Conservation (phyloP, 768 basidiomycete species). For the Pleurotus salmoneostramineus region DNA sequence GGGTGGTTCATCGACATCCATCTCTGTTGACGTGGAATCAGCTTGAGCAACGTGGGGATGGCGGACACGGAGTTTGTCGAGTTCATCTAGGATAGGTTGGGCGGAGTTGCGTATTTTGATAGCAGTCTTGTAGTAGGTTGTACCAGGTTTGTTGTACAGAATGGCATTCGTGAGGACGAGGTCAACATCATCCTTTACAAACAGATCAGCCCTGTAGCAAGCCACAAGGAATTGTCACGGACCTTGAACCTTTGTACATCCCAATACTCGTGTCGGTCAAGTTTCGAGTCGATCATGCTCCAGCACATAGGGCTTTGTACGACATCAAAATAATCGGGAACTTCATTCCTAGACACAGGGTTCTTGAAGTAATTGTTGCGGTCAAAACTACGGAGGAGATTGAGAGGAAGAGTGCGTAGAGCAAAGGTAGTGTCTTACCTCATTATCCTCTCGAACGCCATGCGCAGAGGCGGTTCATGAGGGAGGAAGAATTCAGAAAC, state of each 20-base stretch:
- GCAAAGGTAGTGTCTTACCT: constrained; percentile 39
- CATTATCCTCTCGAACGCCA: constrained; percentile 67
- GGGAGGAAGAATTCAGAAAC: constrained; percentile 64
- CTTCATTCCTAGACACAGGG: constrained; percentile 74
- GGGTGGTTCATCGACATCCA: background rate
- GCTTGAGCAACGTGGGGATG: background rate
- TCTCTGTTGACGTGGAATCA: background rate
- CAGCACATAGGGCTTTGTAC: constrained; percentile 89
- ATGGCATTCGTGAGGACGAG: constrained; percentile 86
- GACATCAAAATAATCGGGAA: constrained; percentile 90
- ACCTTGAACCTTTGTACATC: constrained; percentile 71
- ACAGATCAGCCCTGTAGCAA: background rate
- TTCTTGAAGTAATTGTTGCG: constrained; percentile 72
- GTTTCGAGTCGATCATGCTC: constrained; percentile 72
- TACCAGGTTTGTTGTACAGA: constrained; percentile 78
- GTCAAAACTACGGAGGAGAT: constrained; percentile 52
- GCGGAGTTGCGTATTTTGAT: constrained; percentile 46
- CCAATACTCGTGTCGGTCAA: constrained; percentile 83
- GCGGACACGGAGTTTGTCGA: constrained; percentile 25
- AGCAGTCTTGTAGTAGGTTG: constrained; percentile 67
- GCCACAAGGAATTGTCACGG: background rate
- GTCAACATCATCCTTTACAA: constrained; percentile 65
- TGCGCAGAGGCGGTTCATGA: constrained; percentile 54
- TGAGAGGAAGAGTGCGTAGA: constrained; percentile 4
- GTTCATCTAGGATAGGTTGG: constrained; percentile 36